Base-by-base conservation (phyloP, 257 asterid genomes). In the Henckelia pumila region DNA sequence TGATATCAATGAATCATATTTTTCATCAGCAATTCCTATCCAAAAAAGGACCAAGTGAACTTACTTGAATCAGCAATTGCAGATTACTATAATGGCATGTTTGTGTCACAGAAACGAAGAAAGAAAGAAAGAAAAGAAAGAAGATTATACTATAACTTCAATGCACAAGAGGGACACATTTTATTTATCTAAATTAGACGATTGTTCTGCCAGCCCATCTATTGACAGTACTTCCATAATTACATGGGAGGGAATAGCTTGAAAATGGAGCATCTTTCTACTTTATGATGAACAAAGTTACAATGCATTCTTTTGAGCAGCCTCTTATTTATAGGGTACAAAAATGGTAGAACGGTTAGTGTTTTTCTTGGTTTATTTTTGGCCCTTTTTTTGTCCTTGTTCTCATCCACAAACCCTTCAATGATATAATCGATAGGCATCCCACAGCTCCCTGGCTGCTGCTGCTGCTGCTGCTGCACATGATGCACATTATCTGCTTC, bases 401-500 rank as follows among this genome's bases (percentile, higher is more conserved):
- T 75, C 72, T 77, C 75, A 23, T 69, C 91, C 84, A 79, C 66
- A 87, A 81, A 59, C 63, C 80, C 82, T 79, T 76, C 58, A 82
- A 77, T 55, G 86, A 72, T 49, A 84, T 74, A 35, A 82, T 70
- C 40, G 86, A 72, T 57, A 84, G 67, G 64, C 97, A 83, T 26
- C 95, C 88, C 21, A 47, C 55, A 17, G 55, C 55, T 19, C 79
- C 82, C 70, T 59, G 68, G 44, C 21, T 56, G 47, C 23, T 33
- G 68, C 74, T 33, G 68, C 74, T 76, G 75, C 74, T 63, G 56
- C 76, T 80, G 30, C 29, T 26, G 69, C 77, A 56, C 77, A 30
- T 67, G 20, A n/a, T 37, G 63, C 76, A 64, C 77, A 61, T 70
- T 35, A 30, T 70, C 57, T 77, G 66, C 68, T 66, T 71, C 35